Base-by-base conservation (phyloP, 768 basidiomycete genomes). In the Suillus subaureus region DNA sequence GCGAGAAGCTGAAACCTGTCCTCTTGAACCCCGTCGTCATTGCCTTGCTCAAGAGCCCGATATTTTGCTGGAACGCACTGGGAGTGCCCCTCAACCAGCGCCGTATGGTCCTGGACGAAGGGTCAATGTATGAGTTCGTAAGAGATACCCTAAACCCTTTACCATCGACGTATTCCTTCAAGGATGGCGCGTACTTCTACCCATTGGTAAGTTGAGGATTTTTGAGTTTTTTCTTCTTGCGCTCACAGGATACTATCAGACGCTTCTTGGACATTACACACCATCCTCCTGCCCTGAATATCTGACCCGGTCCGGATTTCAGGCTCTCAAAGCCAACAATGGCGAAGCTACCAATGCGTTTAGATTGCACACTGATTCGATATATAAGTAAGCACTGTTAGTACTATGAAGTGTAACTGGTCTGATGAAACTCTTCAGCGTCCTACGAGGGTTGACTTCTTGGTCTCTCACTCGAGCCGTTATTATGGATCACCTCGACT, bases 11-110 rank as follows among this genome's bases (percentile, higher is more conserved):
- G 16, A 79, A 85, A 62, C 90, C 88, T 0, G 85, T 91, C 52
- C 74, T 92, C 13, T 72, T 92, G 45, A 85, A 87, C 72, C 80
- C 82, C 26, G 64, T 87, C 28, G 85, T 91, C 60, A 81, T 87
- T 56, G 81, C 82, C 11, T 67, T 79, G 21, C 76, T 90, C 63
- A 75, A 81, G 63, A 80, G 77, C 11, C 82, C 81, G 33, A 61
- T 73, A 18, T 79, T 89, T 67, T 89, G 87, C 67, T 93, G 92
- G 92, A 90, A 91, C 70, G 90, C 91, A 0, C 77, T 93, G 28
- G 92, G 91, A 18, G 92, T 93, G 5, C 91, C 92, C 4, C 77
- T 82, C 67, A 89, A 89, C 70, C 89, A 92, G 77, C 81, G 88
- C 66, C 79, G 79, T 64, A 87, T 88, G 82, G 76, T 90, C 62